phyloP scores from a whole-genome alignment of 352 stramenopile genomes.

The Phytophthora litchii region DNA sequence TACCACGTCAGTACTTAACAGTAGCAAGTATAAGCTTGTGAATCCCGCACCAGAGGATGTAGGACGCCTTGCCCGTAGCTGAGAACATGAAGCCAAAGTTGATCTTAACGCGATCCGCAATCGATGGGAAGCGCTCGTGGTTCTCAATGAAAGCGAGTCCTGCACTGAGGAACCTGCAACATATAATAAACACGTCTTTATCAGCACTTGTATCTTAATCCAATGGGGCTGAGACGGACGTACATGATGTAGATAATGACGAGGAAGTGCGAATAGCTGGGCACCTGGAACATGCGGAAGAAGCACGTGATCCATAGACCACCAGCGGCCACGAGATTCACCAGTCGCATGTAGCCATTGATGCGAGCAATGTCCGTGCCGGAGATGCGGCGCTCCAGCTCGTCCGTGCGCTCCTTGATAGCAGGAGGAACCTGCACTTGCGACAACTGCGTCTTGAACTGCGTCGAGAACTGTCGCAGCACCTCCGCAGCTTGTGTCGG shows the following conservation, averaged over 20 bases:
- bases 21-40: background rate
- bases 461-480: slow-evolving; percentile 38
- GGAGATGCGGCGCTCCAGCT: slow-evolving; percentile 72
- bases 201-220: background rate
- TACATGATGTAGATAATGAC: slow-evolving; percentile 88
- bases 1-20: slow-evolving; percentile 12
- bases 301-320: slow-evolving; percentile 76
- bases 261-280: slow-evolving; percentile 85
- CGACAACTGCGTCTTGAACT: slow-evolving; percentile 45
- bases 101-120: slow-evolving; percentile 80
- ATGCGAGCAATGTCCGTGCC: slow-evolving; percentile 84
- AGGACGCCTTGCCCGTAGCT: slow-evolving; percentile 78
- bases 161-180: slow-evolving; percentile 55
- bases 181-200: background rate
- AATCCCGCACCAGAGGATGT: slow-evolving; percentile 77
- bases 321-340: slow-evolving; percentile 70
- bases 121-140: slow-evolving; percentile 80
- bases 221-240: slow-evolving; percentile 2
- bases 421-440: slow-evolving; percentile 67
- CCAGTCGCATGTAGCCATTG: slow-evolving; percentile 87
- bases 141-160: slow-evolving; percentile 86
- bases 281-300: slow-evolving; percentile 76
- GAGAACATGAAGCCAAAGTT: slow-evolving; percentile 93
- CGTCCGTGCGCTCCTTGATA: slow-evolving; percentile 74
- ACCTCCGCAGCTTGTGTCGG: slow-evolving; percentile 13